A percentile compares a stretch with the other conserved stretches of the same genome.
phyloP scores from a whole-genome alignment of 345 rosid species.

The Syzygium grande region DNA sequence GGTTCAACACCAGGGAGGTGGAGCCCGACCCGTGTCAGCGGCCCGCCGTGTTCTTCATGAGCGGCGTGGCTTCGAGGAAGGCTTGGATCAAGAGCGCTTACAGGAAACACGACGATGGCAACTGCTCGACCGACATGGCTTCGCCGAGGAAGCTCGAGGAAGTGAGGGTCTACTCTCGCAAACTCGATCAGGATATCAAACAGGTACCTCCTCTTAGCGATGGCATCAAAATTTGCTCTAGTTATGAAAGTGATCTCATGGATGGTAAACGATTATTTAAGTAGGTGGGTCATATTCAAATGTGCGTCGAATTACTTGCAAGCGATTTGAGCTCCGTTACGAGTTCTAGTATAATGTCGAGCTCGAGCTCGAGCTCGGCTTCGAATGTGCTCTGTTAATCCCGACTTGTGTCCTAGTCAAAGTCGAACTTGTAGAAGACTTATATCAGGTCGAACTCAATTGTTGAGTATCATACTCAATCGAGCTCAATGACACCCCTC shows the following conservation, averaged over 20 bases:
- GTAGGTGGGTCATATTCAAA: not conserved
- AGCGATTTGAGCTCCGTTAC: not conserved
- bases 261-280: not conserved
- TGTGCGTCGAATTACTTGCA: not conserved
- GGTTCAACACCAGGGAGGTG: constrained; percentile 41
- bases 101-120: constrained; percentile 25
- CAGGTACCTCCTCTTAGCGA: constrained; percentile 3
- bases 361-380: not conserved
- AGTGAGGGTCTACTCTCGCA: constrained; percentile 54
- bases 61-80: constrained; percentile 11
- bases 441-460: not conserved
- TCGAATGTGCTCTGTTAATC: not conserved
- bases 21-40: constrained; percentile 60
- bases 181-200: constrained; percentile 35
- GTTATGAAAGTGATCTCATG: not conserved
- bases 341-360: not conserved
- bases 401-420: not conserved
- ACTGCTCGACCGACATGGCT: constrained; percentile 32
- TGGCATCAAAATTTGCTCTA: not conserved
- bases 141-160: constrained; percentile 56
- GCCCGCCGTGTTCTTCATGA: constrained; percentile 61
- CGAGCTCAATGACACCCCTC: not conserved
- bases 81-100: constrained; percentile 36
- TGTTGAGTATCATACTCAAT: not conserved
- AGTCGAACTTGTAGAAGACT: not conserved